Percentiles rank a stretch among this genome's conserved stretches.
These are phyloP conservation scores for Platanthera guangdongensis DNA, from an alignment of 106 monocot species.

Conservation along the genomic window DNA sequence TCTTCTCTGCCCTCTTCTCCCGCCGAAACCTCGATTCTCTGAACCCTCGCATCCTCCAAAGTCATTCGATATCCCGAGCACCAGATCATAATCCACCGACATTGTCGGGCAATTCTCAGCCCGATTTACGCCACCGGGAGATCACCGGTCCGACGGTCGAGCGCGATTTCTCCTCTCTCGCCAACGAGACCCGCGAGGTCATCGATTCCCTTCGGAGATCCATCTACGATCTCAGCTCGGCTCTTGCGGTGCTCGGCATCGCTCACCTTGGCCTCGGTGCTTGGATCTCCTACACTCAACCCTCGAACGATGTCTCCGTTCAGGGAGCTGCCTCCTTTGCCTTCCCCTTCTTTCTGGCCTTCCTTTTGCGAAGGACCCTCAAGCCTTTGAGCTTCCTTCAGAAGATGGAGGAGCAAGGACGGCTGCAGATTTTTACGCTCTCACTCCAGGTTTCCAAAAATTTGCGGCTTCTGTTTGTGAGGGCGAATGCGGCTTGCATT, in stretches of 20 bases:
- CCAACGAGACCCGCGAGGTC: conserved; percentile 77
- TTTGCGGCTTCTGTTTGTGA: conserved; percentile 43
- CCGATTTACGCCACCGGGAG: conserved; percentile 68
- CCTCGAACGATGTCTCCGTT: conserved; percentile 26
- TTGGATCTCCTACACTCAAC: conserved; percentile 40
- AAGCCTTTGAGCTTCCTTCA: conserved; percentile 74
- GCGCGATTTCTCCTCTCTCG: conserved; percentile 71
- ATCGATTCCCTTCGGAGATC: conserved; percentile 46
- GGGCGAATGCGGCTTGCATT: conserved; percentile 38
- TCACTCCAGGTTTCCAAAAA: conserved; percentile 60
- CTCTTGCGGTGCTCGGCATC: conserved; percentile 54
- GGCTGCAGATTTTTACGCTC: conserved; percentile 87
- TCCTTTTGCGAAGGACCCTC: conserved; percentile 59
- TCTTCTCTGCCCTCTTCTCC: neutral
- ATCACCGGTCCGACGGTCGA: conserved; percentile 91
- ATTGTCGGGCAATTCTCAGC: neutral
- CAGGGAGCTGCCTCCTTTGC: conserved; percentile 67
- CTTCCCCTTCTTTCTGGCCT: conserved; percentile 59
- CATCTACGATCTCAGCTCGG: conserved; percentile 55
- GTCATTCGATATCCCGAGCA: neutral
- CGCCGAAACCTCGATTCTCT: neutral
- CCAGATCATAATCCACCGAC: conserved; percentile 2
- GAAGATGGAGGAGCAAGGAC: conserved; percentile 86
- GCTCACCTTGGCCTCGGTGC: conserved; percentile 76
- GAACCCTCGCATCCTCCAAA: neutral